phyloP scores from a whole-genome alignment of 371 early-diverging fungal species.

The Umbelopsis sp. region DNA sequence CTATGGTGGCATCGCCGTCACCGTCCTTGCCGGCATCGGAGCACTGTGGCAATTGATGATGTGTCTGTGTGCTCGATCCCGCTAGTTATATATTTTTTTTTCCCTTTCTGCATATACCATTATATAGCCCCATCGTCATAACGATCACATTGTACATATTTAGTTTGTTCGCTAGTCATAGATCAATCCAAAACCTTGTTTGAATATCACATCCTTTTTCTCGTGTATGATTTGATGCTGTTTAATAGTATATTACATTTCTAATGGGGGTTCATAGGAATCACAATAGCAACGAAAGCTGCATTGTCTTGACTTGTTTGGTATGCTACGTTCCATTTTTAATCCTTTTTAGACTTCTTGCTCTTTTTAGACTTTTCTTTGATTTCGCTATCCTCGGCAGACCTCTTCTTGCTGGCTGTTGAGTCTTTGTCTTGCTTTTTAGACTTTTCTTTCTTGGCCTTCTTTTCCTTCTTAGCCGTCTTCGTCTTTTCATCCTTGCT shows the following conservation, averaged over 20 bases:
- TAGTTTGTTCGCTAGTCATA: too few species aligned
- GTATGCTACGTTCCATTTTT: constrained; percentile 9
- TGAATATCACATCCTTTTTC: too few species aligned
- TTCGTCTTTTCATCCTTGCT: constrained; percentile 22
- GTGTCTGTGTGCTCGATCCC: constrained; percentile 27
- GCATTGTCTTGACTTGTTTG: too few species aligned
- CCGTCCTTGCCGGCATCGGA: constrained; percentile 23
- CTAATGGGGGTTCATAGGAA: neutral
- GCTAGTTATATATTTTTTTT: neutral
- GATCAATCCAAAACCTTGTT: too few species aligned
- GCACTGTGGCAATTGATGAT: constrained; percentile 31
- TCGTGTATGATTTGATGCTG: neutral
- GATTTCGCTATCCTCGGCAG: constrained; percentile 17
- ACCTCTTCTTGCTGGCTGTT: constrained; percentile 19
- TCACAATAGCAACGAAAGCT: constrained; percentile 2
- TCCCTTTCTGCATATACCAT: too few species aligned
- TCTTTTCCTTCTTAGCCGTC: constrained; percentile 44
- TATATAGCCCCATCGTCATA: too few species aligned
- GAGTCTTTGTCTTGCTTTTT: constrained; percentile 33
- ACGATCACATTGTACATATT: too few species aligned
- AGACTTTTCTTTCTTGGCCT: constrained; percentile 35
- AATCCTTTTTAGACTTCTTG: constrained; percentile 30
- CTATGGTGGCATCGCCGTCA: constrained; percentile 39
- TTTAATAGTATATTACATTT: constrained; percentile 3
- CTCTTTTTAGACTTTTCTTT: constrained; percentile 35